Evolutionary conservation across 768 basidiomycete genomes (phyloP).

Genomic region (Lactarius vividus): DNA sequence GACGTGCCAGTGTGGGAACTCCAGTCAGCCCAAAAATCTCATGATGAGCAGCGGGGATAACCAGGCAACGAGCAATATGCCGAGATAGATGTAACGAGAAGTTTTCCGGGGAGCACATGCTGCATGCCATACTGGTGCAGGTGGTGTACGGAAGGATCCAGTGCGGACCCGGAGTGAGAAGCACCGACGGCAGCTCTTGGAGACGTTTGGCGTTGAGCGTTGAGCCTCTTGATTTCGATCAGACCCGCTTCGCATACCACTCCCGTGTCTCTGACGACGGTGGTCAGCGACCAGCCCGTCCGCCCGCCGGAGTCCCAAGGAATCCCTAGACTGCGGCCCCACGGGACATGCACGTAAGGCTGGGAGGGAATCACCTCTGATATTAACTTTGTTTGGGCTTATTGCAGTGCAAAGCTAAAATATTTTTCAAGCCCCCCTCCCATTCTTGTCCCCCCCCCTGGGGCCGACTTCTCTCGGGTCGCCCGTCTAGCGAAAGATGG

Average conservation of each 20-base stretch:
- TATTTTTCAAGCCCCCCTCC: background rate
- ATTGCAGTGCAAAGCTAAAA: background rate
- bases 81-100: conserved; percentile 4
- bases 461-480: background rate
- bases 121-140: background rate
- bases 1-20: background rate
- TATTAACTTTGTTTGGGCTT: background rate
- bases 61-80: background rate
- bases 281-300: background rate
- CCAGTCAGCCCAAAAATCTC: background rate
- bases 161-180: conserved; percentile 10
- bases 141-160: background rate
- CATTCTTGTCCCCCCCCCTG: background rate
- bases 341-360: background rate
- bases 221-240: background rate
- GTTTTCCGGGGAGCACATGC: conserved; percentile 5
- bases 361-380: background rate
- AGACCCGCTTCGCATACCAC: background rate
- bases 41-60: background rate
- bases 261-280: background rate
- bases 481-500: background rate
- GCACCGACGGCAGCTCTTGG: background rate
- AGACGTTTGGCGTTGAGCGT: background rate
- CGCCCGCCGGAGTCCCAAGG: background rate
- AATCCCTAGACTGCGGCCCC: background rate